These are phyloP conservation scores for Eimeria acervulina DNA, from an alignment of 169 alveolate species.

Conservation along the genomic window DNA sequence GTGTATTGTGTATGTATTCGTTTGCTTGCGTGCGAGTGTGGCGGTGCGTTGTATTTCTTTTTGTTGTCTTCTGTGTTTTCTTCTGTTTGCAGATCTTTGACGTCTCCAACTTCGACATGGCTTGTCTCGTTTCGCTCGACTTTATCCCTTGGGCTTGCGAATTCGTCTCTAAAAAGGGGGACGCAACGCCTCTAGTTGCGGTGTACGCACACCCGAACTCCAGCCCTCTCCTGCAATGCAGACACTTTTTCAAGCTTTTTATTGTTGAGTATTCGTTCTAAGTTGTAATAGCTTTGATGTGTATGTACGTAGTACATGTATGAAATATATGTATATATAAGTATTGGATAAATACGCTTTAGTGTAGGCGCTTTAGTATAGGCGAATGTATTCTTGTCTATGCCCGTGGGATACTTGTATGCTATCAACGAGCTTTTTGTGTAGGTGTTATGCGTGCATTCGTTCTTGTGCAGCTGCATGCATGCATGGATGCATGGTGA, in stretches of 20 bases:
- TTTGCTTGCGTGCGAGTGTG: not conserved
- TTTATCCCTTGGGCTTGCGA: slow-evolving; percentile 89
- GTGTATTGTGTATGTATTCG: not conserved
- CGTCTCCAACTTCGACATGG: slow-evolving; percentile 84
- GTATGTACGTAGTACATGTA: no score
- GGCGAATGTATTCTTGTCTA: no score
- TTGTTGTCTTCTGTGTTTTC: not conserved
- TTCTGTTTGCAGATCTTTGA: slow-evolving; percentile 49
- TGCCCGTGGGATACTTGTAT: no score
- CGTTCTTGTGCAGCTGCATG: slow-evolving; percentile 6
- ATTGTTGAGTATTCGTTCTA: no score
- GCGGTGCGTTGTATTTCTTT: not conserved
- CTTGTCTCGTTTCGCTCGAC: slow-evolving; percentile 84
- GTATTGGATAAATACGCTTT: no score
- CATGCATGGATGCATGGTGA: no score
- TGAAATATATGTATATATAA: no score
- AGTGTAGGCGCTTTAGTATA: no score
- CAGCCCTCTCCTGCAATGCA: not conserved
- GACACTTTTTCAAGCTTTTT: slow-evolving; percentile 19
- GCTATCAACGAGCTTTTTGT: no score
- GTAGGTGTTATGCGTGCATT: slow-evolving; percentile 72
- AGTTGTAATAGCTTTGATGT: no score
- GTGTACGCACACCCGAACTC: slow-evolving; percentile 84
- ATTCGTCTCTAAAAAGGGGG: slow-evolving; percentile 85
- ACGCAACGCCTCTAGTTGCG: slow-evolving; percentile 86